Base-by-base conservation (phyloP, 257 asterid species). In the Gentiana straminea region DNA sequence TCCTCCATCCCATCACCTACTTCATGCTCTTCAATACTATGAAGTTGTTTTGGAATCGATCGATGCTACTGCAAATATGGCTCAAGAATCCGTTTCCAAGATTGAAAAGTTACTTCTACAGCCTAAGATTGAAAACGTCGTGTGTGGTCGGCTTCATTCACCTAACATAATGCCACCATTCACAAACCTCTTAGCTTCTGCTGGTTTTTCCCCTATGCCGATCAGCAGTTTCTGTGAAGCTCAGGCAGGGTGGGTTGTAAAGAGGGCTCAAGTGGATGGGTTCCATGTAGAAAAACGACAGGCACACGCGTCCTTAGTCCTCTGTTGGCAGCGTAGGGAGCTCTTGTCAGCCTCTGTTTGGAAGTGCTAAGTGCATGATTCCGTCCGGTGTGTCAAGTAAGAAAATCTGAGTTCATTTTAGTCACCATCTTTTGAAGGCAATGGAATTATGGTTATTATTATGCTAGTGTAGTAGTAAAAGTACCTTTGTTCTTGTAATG, bases 51-150 rank as follows among this genome's bases (percentile, higher is more conserved):
- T 81, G 45, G 76, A 63, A 33, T 77, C 84, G 4, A 53, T 81
- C 39, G 82, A 75, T 55, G 79, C 84, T 49, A 77, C 84, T 49
- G 73, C 79, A 34, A 64, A 55, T 43, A 8, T 70, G 61, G 33
- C 53, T 51, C 34, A 71, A n/a, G 88, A 70, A 24, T 43, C 66
- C 33, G 57, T 56, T 9, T 58, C 35, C 72, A 78, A 75, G 70
- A 75, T 81, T 0, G 84, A 78, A 68, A 70, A 58, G 65, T 64
- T 76, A 54, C 67, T 78, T n/a, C 34, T 81, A 56, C 88, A 73
- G 70, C 82, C 84, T n/a, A 68, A 56, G 41, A 75, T 81, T 32
- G 79, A 81, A 59, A 70, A 61, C 69, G 43, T 69, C 4, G 78
- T 78, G 44, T 59, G 63, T 55, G 84, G 82, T 35, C 70, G 81